These are phyloP conservation scores for Lichtheimia hyalospora DNA, from an alignment of 371 early-diverging fungal species.

Conservation along the genomic window DNA sequence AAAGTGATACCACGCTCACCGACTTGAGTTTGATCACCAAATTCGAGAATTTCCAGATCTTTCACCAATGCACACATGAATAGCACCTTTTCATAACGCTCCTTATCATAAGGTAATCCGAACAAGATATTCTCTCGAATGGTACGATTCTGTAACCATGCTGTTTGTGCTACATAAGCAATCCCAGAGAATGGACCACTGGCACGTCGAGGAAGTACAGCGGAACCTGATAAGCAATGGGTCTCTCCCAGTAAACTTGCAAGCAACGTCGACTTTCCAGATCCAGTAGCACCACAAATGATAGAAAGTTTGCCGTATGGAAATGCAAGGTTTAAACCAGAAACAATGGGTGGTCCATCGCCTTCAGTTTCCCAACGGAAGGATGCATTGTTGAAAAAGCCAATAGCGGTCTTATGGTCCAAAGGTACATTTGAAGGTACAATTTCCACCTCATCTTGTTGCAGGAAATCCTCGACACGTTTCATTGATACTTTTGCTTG, in stretches of 20 bases:
- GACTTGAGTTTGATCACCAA: slow-evolving; percentile 87
- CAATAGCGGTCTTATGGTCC: slow-evolving; percentile 22
- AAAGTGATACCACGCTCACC: slow-evolving; percentile 88
- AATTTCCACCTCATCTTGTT: slow-evolving; percentile 64
- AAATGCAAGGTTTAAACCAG: slow-evolving; percentile 57
- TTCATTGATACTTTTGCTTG: slow-evolving; percentile 69
- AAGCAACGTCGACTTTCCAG: slow-evolving; percentile 78
- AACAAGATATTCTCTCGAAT: slow-evolving; percentile 84
- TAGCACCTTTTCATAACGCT: slow-evolving; percentile 65
- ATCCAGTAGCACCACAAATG: slow-evolving; percentile 77
- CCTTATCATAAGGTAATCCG: slow-evolving; percentile 66
- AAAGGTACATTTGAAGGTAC: background rate
- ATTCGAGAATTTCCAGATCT: slow-evolving; percentile 78
- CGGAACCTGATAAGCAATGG: slow-evolving; percentile 38
- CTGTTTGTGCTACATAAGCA: slow-evolving; percentile 78
- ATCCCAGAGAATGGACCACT: slow-evolving; percentile 53
- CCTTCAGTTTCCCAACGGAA: slow-evolving; percentile 48
- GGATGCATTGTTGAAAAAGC: slow-evolving; percentile 49
- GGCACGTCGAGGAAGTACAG: slow-evolving; percentile 47
- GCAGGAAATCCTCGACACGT: slow-evolving; percentile 68
- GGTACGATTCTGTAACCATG: slow-evolving; percentile 82
- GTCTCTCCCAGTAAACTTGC: slow-evolving; percentile 64
- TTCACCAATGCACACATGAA: slow-evolving; percentile 71
- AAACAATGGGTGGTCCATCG: slow-evolving; percentile 42
- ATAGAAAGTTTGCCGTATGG: slow-evolving; percentile 68